Base-by-base conservation (phyloP, 1,139 yeast species). In the Yamadazyma friedrichii region DNA sequence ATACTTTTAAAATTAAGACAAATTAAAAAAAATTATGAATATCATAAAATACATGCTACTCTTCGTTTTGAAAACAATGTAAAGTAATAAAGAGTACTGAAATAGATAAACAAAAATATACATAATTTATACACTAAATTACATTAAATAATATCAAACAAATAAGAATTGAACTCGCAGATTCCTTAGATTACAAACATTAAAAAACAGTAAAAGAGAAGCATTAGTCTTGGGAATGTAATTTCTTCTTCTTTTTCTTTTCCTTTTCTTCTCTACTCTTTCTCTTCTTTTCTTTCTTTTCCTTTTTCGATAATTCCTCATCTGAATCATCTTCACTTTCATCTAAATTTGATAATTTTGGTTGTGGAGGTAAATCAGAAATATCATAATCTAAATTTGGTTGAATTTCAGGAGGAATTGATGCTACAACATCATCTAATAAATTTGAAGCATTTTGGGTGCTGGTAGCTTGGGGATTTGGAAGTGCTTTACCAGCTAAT, bases 201-300 rank as follows among this genome's bases (percentile, higher is more conserved):
- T 20, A 20, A 20, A 20, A 5, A 5, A 20, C 24, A 20, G 8
- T 20, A 6, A 20, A 20, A 20, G 8, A 5, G 24, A 20, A 20
- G 24, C 24, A 20, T 15, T 31, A 31, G 6, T 11, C 36, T 24
- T 9, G n/a, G 30, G 34, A 34, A 31, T 35, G 42, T 33, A 36
- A 34, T 36, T 49, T 49, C 34, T 49, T 50, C 43, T 55, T 55
- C 46, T 55, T 55, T 42, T 55, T 54, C 45, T 53, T 54, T 29
- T 55, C 57, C 36, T 50, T 45, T 45, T 53, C 52, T 42, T 53
- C 55, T 33, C 38, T 31, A 39, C 39, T 47, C 35, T 48, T 53
- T 41, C 54, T 44, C 47, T 52, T 54, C 42, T 52, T 53, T 30
- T 53, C 55, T 43, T 52, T 49, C 46, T 66, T 66, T 54, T 64